These are phyloP conservation scores for Pseudozyma pruni DNA, from an alignment of 1,284 basidiomycete genomes.

Conservation along the genomic window DNA sequence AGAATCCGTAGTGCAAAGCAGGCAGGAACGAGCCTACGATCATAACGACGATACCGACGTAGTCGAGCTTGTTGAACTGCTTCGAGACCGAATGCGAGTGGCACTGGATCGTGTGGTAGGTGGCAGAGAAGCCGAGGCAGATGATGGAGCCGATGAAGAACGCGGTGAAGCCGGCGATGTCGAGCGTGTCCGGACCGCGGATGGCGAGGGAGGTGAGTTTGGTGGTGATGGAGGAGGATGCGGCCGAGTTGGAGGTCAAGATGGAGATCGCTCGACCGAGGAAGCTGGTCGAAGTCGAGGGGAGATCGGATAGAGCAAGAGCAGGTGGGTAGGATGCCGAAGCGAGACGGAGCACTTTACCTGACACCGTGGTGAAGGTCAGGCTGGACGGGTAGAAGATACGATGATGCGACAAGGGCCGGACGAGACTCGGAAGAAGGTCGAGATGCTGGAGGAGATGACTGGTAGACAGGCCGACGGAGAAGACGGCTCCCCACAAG, in stretches of 20 bases:
- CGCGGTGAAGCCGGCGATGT: slow-evolving; percentile 75
- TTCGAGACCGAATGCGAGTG: slow-evolving; percentile 76
- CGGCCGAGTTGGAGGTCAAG: slow-evolving; percentile 6
- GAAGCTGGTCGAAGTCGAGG: background rate
- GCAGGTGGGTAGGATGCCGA: slow-evolving; percentile 37
- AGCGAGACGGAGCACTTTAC: slow-evolving; percentile 46
- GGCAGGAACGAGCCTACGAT: slow-evolving; percentile 80
- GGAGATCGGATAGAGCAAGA: background rate
- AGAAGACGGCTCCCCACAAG: slow-evolving; percentile 79
- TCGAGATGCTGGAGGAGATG: slow-evolving; percentile 51
- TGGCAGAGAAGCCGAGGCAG: slow-evolving; percentile 80
- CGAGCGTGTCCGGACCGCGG: slow-evolving; percentile 73
- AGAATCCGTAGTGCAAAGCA: slow-evolving; percentile 62
- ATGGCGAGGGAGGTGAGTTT: slow-evolving; percentile 21
- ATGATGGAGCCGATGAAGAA: slow-evolving; percentile 80
- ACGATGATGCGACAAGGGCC: slow-evolving; percentile 48
- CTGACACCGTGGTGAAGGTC: slow-evolving; percentile 41
- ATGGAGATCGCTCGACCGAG: slow-evolving; percentile 7
- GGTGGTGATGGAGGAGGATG: background rate
- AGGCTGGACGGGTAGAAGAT: slow-evolving; percentile 55
- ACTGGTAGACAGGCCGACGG: slow-evolving; percentile 71
- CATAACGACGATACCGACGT: slow-evolving; percentile 72
- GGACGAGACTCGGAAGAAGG: slow-evolving; percentile 43
- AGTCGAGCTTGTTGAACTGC: slow-evolving; percentile 59
- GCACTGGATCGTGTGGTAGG: slow-evolving; percentile 80